Evolutionary conservation across 495 filamentous ascomycete species (phyloP).

Genomic region (Daldinia caldariorum): DNA sequence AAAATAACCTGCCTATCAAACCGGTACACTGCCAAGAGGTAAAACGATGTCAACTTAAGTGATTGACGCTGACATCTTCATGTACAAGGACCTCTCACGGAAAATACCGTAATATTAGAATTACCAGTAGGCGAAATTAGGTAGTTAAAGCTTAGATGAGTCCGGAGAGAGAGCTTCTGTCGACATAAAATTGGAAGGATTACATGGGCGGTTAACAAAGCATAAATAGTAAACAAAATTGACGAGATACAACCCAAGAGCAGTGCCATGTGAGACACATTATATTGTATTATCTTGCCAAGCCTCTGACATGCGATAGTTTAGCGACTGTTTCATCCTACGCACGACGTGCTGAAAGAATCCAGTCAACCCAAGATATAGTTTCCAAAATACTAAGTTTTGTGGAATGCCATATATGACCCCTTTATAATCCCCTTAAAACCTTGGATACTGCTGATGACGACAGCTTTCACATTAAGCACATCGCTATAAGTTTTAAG

Average conservation of each 20-base stretch:
- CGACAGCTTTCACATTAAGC: neutral
- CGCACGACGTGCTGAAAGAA: neutral
- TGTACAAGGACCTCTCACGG: too few species aligned
- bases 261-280: neutral
- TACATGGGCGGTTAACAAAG: too few species aligned
- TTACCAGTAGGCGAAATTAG: too few species aligned
- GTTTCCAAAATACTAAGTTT: neutral
- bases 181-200: neutral
- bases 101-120: too few species aligned
- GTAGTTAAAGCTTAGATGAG: too few species aligned
- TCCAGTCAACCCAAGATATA: neutral
- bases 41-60: neutral
- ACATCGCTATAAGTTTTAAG: conserved; percentile 8
- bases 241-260: neutral
- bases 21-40: neutral
- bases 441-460: neutral
- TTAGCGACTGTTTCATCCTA: neutral
- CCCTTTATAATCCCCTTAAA: neutral
- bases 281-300: neutral
- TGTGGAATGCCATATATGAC: neutral
- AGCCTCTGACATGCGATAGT: neutral
- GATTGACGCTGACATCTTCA: too few species aligned
- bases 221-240: neutral
- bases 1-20: too few species aligned
- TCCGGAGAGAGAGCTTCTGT: neutral